Conservation (phyloP, 805 yeast genomes). For the Kodamaea hsintzibuensis region DNA sequence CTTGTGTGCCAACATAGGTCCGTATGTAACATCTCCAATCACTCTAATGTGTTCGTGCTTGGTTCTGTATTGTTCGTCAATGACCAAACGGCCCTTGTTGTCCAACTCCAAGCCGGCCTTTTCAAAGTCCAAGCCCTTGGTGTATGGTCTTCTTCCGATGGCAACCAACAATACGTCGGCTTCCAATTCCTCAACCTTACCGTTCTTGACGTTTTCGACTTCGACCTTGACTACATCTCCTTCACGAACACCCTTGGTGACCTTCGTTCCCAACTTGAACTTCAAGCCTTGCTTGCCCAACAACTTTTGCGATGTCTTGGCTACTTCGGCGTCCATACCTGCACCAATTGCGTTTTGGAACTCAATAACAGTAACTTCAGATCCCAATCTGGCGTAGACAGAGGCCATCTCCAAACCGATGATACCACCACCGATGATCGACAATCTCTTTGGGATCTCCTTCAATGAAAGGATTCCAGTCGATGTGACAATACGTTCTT, state of each 20-base stretch:
- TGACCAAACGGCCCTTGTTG: constrained; percentile 88
- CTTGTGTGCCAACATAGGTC: constrained; percentile 99
- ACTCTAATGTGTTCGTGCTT: constrained; percentile 92
- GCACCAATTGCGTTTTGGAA: constrained; percentile 92
- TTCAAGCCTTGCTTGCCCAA: constrained; percentile 93
- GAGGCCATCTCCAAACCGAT: constrained; percentile 99
- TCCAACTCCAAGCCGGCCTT: constrained; percentile 87
- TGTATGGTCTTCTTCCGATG: constrained; percentile 98
- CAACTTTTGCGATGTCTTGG: constrained; percentile 86
- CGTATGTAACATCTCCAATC: constrained; percentile 97
- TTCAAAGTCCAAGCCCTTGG: constrained; percentile 87
- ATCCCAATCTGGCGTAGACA: constrained; percentile 92
- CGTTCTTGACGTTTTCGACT: constrained; percentile 86
- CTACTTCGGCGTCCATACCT: constrained; percentile 96
- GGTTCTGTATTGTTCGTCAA: constrained; percentile 91
- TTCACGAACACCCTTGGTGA: constrained; percentile 78
- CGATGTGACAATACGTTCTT: constrained; percentile 93
- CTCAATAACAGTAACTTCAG: constrained; percentile 94
- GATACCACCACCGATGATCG: constrained; percentile 98
- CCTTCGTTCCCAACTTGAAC: constrained; percentile 91
- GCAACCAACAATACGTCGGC: constrained; percentile 96
- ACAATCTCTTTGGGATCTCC: constrained; percentile 89
- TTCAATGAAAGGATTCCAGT: constrained; percentile 86
- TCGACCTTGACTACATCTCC: constrained; percentile 87
- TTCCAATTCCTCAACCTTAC: constrained; percentile 74